Base-by-base conservation (phyloP, 192 early-diverging fungal genomes). In the Rhizophagus clarus region DNA sequence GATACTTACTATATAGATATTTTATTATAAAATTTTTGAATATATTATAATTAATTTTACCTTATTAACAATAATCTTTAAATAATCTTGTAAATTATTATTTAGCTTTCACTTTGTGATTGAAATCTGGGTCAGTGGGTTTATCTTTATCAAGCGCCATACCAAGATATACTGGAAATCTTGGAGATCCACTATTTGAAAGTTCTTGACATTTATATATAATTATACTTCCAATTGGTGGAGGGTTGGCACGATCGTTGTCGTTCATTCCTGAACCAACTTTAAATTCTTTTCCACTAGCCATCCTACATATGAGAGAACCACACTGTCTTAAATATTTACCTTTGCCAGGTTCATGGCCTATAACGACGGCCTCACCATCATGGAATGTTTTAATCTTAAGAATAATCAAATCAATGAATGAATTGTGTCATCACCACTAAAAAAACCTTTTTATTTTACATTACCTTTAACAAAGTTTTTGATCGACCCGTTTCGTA, bases 301-400 rank as follows among this genome's bases (percentile, higher is more conserved):
- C 91, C 84, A 94, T 92, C 24, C 72, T 72, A 79, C 88, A 90
- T 67, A 87, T 82, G 26, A 94, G 82, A 61, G 89, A 84, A 24
- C 92, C 92, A 74, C 84, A 88, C 28, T 86, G 84, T 42, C 82
- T 85, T 17, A 79, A 82, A 79, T 93, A 74, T 79, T 87, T 90
- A 14, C 92, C 93, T 10, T 84, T 88, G 22, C 84, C 85, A n/a
- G 86, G 88, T 74, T 90, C 87, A 71, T 89, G 51, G 1, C 84
- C 91, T 24, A 86, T 80, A 12, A 94, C 89, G n/a, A 86, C 72
- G 1, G 92, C 92, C 68, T 94, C 93, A 14, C 90, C 93, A 74
- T 94, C 93, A 82, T 88, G 89, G 56, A 93, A 93, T 14, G 80
- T 87, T 80, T 94, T 94, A 81, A 94, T 88, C 81, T n/a, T 94